Conservation (phyloP, 345 rosid genomes). For the Murraya koenigii region DNA sequence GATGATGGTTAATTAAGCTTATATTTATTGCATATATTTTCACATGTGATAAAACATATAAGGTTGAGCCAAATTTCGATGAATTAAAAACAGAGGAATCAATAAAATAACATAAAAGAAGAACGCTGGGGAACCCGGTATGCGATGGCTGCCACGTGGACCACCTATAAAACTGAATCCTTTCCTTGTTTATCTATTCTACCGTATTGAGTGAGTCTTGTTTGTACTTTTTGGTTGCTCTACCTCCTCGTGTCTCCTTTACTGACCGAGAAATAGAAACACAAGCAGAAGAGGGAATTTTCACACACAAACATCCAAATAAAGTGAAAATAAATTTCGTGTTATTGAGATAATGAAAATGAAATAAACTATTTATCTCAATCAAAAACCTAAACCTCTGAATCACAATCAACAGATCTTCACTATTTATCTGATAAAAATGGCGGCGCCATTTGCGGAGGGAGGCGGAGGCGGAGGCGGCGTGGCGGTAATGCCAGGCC, state of each 20-base stretch:
- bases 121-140: not conserved
- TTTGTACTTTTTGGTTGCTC: not conserved
- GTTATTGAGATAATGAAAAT: not conserved
- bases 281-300: not conserved
- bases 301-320: not conserved
- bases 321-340: not conserved
- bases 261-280: not conserved
- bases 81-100: no score
- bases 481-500: constrained; percentile 61
- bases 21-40: no score
- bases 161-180: not conserved
- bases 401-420: not conserved
- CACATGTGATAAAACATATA: no score
- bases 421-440: constrained; percentile 11
- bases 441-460: constrained; percentile 59
- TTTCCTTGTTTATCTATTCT: not conserved
- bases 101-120: no score
- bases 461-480: constrained; percentile 43
- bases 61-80: no score
- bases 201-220: not conserved
- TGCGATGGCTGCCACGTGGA: constrained; percentile 19
- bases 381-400: not conserved
- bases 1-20: no score
- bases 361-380: not conserved
- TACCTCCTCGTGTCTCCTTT: not conserved